These are phyloP conservation scores for Globisporangium nunn DNA, from an alignment of 352 stramenopile species.

Conservation along the genomic window DNA sequence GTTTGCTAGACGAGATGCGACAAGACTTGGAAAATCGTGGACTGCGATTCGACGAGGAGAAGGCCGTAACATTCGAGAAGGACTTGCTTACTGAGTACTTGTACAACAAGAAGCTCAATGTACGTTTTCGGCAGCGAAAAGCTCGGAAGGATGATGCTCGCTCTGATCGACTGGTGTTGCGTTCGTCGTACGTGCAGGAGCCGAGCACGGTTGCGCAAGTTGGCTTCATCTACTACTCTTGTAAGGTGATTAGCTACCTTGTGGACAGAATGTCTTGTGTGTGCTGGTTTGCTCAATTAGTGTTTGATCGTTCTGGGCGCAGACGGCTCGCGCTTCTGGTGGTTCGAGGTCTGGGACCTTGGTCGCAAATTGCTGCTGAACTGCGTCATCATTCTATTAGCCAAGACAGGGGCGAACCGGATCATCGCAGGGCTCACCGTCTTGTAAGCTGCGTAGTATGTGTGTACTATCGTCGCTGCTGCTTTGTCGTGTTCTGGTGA, in stretches of 20 bases:
- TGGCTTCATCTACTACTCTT: constrained; percentile 76
- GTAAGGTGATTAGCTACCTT: constrained; percentile 18
- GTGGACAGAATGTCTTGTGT: neutral
- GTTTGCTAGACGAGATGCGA: constrained; percentile 39
- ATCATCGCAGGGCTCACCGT: constrained; percentile 66
- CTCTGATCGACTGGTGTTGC: neutral
- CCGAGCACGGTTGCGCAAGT: constrained; percentile 69
- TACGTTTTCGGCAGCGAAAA: constrained; percentile 5
- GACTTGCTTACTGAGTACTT: constrained; percentile 52
- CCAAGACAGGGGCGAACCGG: constrained; percentile 53
- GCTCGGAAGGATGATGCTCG: too few relatives aligned
- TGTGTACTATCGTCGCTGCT: neutral
- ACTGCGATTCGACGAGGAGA: constrained; percentile 36
- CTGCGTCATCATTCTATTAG: constrained; percentile 52
- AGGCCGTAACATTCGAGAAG: constrained; percentile 34
- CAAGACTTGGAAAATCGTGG: constrained; percentile 34
- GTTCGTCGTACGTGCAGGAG: constrained; percentile 21
- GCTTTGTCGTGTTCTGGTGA: neutral
- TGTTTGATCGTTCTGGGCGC: neutral
- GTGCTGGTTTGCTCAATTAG: neutral
- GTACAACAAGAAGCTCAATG: constrained; percentile 44
- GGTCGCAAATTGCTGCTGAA: constrained; percentile 65
- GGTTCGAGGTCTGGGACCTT: constrained; percentile 77
- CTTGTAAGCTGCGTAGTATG: constrained; percentile 26
- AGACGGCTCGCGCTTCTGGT: constrained; percentile 66